Evolutionary conservation across 2,329 filamentous ascomycete species (phyloP).

Genomic region (Botryotinia calthae): DNA sequence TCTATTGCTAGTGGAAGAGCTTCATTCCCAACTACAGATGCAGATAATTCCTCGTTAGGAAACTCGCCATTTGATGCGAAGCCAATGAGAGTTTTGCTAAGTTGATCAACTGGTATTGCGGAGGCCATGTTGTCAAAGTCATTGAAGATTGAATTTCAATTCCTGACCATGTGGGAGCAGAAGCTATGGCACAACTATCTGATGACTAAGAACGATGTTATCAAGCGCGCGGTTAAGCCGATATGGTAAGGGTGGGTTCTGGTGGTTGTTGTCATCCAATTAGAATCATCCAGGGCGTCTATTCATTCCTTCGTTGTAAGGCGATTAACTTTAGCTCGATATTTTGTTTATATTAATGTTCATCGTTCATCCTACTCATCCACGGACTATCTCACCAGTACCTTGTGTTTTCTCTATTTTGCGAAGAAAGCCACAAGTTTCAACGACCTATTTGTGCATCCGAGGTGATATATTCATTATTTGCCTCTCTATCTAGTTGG

Average conservation of each 20-base stretch:
- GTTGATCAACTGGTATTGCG: slow-evolving; percentile 22
- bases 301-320: neutral
- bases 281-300: neutral
- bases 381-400: neutral
- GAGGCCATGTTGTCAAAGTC: slow-evolving; percentile 31
- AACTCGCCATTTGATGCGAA: slow-evolving; percentile 53
- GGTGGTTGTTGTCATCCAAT: neutral
- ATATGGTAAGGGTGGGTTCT: too few relatives aligned
- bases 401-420: neutral
- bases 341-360: neutral
- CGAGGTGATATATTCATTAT: neutral
- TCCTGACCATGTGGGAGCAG: neutral
- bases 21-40: slow-evolving; percentile 29
- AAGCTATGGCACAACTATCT: neutral
- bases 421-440: neutral
- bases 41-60: slow-evolving; percentile 46
- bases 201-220: neutral
- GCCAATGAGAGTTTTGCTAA: slow-evolving; percentile 61
- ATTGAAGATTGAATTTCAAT: neutral
- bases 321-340: neutral
- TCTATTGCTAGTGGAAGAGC: slow-evolving; percentile 45
- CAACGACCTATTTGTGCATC: neutral
- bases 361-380: neutral
- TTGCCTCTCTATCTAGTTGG: slow-evolving; percentile 10
- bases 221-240: neutral